phyloP scores from a whole-genome alignment of 306 rosid species.

The Trichosanthes truncata region DNA sequence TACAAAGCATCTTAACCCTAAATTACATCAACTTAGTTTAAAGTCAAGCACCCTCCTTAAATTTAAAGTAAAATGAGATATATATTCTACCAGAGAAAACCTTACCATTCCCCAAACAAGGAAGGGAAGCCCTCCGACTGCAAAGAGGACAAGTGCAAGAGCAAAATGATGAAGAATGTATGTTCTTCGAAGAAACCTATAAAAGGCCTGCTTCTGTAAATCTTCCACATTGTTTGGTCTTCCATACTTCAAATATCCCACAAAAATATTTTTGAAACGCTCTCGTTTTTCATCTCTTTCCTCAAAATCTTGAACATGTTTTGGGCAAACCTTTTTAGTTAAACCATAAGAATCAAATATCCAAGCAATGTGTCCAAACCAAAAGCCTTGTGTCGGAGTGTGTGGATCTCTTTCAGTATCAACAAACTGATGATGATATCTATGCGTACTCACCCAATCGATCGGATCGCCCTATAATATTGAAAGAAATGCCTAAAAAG shows the following conservation, averaged over 20 bases:
- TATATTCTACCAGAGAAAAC: not conserved
- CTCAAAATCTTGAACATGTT: not conserved
- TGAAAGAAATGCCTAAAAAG: not conserved
- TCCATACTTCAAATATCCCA: slow-evolving; percentile 54
- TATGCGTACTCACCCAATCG: slow-evolving; percentile 93
- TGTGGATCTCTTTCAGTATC: slow-evolving; percentile 91
- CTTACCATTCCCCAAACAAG: slow-evolving; percentile 70
- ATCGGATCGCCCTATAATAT: slow-evolving; percentile 63
- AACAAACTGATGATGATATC: slow-evolving; percentile 85
- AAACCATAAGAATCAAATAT: slow-evolving; percentile 52
- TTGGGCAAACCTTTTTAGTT: slow-evolving; percentile 35
- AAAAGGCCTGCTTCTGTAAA: slow-evolving; percentile 46
- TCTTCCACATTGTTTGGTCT: slow-evolving; percentile 60
- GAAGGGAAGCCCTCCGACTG: slow-evolving; percentile 56
- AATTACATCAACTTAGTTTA: not conserved
- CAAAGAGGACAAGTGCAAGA: slow-evolving; percentile 43
- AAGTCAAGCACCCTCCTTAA: not conserved
- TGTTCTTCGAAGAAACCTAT: slow-evolving; percentile 44
- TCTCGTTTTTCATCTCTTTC: too few species aligned
- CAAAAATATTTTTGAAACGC: not conserved
- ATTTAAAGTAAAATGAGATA: not conserved
- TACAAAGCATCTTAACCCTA: not conserved
- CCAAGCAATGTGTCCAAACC: slow-evolving; percentile 87
- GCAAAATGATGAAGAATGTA: slow-evolving; percentile 49
- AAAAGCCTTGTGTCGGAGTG: slow-evolving; percentile 80